Conservation (phyloP, 2,329 filamentous ascomycete genomes). For the Penicillium corylophilum region DNA sequence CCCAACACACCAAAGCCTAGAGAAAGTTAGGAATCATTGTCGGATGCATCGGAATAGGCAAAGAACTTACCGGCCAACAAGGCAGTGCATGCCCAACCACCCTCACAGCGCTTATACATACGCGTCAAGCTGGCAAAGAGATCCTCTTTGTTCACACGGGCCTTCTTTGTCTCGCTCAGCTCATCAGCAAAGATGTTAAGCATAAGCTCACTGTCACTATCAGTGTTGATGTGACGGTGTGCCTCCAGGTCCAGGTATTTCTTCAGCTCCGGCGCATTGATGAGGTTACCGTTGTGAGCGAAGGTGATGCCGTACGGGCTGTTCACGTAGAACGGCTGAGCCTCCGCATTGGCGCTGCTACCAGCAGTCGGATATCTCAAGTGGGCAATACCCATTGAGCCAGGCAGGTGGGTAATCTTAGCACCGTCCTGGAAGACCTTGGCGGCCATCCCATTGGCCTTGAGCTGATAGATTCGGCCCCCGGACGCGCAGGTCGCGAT, state of each 20-base stretch:
- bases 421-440: slow-evolving; percentile 81
- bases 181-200: slow-evolving; percentile 85
- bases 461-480: slow-evolving; percentile 82
- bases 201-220: slow-evolving; percentile 83
- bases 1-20: slow-evolving; percentile 73
- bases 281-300: slow-evolving; percentile 84
- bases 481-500: slow-evolving; percentile 73
- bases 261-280: slow-evolving; percentile 71
- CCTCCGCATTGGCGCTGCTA: slow-evolving; percentile 78
- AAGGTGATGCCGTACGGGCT: slow-evolving; percentile 78
- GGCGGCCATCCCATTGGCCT: slow-evolving; percentile 83
- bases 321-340: slow-evolving; percentile 92
- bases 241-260: slow-evolving; percentile 73
- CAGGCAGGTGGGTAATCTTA: slow-evolving; percentile 70
- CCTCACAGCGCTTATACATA: slow-evolving; percentile 71
- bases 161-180: slow-evolving; percentile 76
- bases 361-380: slow-evolving; percentile 87
- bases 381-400: slow-evolving; percentile 84
- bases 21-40: slow-evolving; percentile 17
- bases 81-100: slow-evolving; percentile 75
- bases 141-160: slow-evolving; percentile 74
- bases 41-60: background rate
- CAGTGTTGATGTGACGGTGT: slow-evolving; percentile 84
- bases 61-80: slow-evolving; percentile 66
- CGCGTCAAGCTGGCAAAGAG: slow-evolving; percentile 69